phyloP scores from a whole-genome alignment of 2,329 filamentous ascomycete species.

The Sclerotinia nivalis region DNA sequence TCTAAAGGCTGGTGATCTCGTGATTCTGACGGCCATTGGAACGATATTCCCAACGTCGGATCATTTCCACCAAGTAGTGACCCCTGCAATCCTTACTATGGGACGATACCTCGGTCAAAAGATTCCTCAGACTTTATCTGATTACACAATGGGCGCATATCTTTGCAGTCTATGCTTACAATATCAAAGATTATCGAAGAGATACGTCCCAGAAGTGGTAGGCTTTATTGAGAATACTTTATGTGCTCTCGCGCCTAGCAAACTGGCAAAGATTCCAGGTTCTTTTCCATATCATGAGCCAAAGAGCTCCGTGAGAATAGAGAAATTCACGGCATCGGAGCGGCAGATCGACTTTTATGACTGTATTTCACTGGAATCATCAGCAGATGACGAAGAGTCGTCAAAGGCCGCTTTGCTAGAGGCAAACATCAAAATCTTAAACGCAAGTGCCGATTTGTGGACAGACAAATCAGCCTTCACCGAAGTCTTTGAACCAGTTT shows the following conservation, averaged over 20 bases:
- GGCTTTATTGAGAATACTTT: constrained; percentile 79
- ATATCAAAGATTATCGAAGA: constrained; percentile 80
- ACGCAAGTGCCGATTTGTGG: constrained; percentile 72
- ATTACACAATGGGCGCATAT: constrained; percentile 74
- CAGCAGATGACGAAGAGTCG: constrained; percentile 32
- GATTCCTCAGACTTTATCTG: constrained; percentile 62
- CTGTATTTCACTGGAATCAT: constrained; percentile 45
- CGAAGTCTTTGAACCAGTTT: constrained; percentile 73
- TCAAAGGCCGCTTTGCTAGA: constrained; percentile 61
- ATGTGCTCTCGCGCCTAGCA: constrained; percentile 61
- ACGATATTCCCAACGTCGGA: constrained; percentile 93
- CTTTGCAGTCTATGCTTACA: constrained; percentile 76
- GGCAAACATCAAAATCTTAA: constrained; percentile 65
- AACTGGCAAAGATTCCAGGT: constrained; percentile 50
- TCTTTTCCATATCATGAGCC: constrained; percentile 64
- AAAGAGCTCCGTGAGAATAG: constrained; percentile 52
- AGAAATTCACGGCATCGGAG: constrained; percentile 46
- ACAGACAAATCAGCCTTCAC: constrained; percentile 69
- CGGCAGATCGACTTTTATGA: constrained; percentile 62
- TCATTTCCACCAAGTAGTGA: constrained; percentile 94
- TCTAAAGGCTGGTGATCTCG: constrained; percentile 68
- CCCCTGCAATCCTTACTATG: constrained; percentile 85
- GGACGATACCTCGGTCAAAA: constrained; percentile 80
- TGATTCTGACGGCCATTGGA: constrained; percentile 80
- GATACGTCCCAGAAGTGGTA: constrained; percentile 86